phyloP scores from a whole-genome alignment of 192 early-diverging fungal species.

The Coemansia sp. region DNA sequence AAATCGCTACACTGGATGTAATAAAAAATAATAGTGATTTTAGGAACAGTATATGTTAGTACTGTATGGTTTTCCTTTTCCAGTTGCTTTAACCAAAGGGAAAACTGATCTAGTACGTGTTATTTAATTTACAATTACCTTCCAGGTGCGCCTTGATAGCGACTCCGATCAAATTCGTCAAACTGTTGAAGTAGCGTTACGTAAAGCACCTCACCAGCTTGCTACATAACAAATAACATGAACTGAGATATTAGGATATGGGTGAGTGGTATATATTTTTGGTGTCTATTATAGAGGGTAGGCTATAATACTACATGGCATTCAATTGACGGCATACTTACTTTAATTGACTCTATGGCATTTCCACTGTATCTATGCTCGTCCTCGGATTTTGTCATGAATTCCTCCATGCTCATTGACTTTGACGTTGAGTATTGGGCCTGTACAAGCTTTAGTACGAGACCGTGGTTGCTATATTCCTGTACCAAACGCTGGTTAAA shows the following conservation, averaged over 20 bases:
- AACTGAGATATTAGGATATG: background rate
- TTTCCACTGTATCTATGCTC: conserved; percentile 5
- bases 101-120: background rate
- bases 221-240: conserved; percentile 21
- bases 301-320: background rate
- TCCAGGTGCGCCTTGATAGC: conserved; percentile 10
- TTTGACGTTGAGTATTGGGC: background rate
- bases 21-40: background rate
- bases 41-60: background rate
- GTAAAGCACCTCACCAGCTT: conserved; percentile 40
- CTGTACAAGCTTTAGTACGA: conserved; percentile 14
- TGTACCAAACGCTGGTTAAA: conserved; percentile 20
- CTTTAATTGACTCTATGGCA: conserved; percentile 26
- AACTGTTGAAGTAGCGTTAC: conserved; percentile 26
- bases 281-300: background rate
- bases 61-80: background rate
- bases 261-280: background rate
- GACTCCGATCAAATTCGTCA: conserved; percentile 25
- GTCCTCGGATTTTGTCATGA: conserved; percentile 16
- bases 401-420: conserved; percentile 19
- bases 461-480: conserved; percentile 4
- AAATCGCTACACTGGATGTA: conserved; percentile 1
- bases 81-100: background rate
- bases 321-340: background rate
- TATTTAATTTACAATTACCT: background rate